These are phyloP conservation scores for Ascocoryne sarcoides DNA, from an alignment of 2,329 filamentous ascomycete genomes.

Conservation along the genomic window DNA sequence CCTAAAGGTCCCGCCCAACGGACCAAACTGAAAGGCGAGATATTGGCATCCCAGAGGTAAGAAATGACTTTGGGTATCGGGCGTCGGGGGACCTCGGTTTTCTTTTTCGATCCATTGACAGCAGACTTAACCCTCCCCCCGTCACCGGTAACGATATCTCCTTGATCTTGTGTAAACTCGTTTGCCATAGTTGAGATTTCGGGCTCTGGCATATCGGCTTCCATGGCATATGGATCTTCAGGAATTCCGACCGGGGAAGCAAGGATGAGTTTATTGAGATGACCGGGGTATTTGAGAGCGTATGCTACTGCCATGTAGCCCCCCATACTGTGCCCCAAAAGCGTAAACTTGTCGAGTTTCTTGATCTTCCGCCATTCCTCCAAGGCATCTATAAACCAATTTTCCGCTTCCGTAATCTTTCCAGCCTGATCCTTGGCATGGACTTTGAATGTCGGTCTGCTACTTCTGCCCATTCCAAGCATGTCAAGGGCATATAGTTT, in stretches of 20 bases:
- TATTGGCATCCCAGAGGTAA: constrained; percentile 94
- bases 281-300: constrained; percentile 90
- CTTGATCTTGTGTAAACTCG: constrained; percentile 73
- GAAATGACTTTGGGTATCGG: constrained; percentile 77
- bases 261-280: constrained; percentile 89
- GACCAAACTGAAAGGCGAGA: constrained; percentile 88
- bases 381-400: constrained; percentile 91
- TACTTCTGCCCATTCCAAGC: constrained; percentile 88
- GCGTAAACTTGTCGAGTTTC: constrained; percentile 86
- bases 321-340: constrained; percentile 86
- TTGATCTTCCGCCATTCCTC: constrained; percentile 90
- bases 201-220: constrained; percentile 70
- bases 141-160: constrained; percentile 34
- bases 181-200: constrained; percentile 62
- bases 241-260: constrained; percentile 92
- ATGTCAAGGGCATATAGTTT: constrained; percentile 91
- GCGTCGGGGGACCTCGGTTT: constrained; percentile 30
- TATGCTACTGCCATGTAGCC: constrained; percentile 95
- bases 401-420: constrained; percentile 82
- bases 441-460: constrained; percentile 75
- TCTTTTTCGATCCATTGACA: constrained; percentile 35
- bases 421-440: constrained; percentile 70
- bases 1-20: constrained; percentile 83
- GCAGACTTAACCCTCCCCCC: constrained; percentile 27
- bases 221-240: constrained; percentile 84